A percentile compares a stretch with the other conserved stretches of the same genome.
These are phyloP conservation scores for Solanum sitiens DNA, from an alignment of 257 asterid genomes.

Conservation along the genomic window DNA sequence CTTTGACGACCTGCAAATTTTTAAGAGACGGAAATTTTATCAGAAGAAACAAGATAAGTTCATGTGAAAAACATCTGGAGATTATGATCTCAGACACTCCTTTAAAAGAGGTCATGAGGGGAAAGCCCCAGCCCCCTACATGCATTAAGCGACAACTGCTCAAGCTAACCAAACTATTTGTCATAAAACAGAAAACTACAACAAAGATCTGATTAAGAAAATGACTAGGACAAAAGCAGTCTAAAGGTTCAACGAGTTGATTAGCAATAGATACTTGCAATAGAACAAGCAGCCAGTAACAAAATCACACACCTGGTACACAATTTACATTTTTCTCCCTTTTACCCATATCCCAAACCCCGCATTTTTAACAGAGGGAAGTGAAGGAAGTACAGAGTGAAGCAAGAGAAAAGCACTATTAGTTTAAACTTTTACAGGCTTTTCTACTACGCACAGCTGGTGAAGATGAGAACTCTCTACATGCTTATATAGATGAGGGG, in stretches of 20 bases:
- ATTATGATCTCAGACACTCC: not conserved
- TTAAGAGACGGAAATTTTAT: not conserved
- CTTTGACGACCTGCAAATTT: slow-evolving; percentile 45
- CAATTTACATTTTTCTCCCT: not conserved
- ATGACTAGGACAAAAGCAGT: not conserved
- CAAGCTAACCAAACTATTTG: not conserved
- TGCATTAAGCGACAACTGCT: not conserved
- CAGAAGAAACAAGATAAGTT: not conserved
- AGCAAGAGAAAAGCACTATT: not conserved
- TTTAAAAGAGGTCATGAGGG: not conserved
- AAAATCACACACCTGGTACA: not conserved
- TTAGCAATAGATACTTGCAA: not conserved
- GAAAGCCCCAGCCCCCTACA: not conserved
- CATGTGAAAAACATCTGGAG: not conserved
- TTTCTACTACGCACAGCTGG: not conserved
- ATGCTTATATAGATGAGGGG: not conserved
- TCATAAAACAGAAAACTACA: not conserved
- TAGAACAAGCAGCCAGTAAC: not conserved
- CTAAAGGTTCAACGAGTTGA: not conserved
- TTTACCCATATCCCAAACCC: not conserved
- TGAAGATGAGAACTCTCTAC: not conserved
- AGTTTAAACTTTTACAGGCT: not conserved
- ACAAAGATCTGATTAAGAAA: not conserved
- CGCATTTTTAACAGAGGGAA: not conserved
- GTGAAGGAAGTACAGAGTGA: not conserved